Evolutionary conservation across 1,284 basidiomycete species (phyloP), one percentile per base, ranked within the genome.

Genomic region (Cryptococcus sp.): DNA sequence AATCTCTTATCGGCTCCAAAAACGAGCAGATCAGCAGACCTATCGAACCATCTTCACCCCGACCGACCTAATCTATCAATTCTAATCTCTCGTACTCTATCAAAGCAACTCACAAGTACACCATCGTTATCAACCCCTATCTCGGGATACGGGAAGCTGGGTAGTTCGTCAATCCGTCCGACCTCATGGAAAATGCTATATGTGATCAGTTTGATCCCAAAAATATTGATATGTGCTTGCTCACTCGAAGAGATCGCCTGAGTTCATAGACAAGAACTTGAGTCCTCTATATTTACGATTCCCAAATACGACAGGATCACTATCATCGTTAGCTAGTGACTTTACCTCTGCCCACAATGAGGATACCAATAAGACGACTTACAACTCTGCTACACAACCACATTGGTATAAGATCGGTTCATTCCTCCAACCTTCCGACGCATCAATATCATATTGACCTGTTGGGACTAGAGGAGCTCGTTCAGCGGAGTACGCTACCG

Each of bases 71-170:
- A 15, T 23, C 36, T 53, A 32, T 49, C 8, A 37, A 42, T 11
- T 11, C 38, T 42, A 44, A 14, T n/a, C 3, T 14, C 5, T 23
- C 30, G 15, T 31, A 8, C 31, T 4, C 11, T 13, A 30, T 6
- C n/a, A 31, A 15, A 14, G 33, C 15, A 30, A 54, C 58, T 61
- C 37, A 73, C 74, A 34, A 78, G 59, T 4, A 77, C 68, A 14
- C 77, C 77, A 53, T 78, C 77, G 52, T 78, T 75, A 35, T 75
- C 73, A 7, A 77, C 73, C 6, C 76, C 76, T 4, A 77, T 63
- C 33, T 73, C 68, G 3, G 67, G 62, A 46, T 76, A 74, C 2
- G 77, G 77, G 52, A 78, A 74, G 15, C 64, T 64, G 4, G 65
- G 61, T 14, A 78, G 58, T 44, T 73, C 71, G 41, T 76, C 74